phyloP scores from a whole-genome alignment of 768 basidiomycete genomes.

The Podaxis carcinomalis region DNA sequence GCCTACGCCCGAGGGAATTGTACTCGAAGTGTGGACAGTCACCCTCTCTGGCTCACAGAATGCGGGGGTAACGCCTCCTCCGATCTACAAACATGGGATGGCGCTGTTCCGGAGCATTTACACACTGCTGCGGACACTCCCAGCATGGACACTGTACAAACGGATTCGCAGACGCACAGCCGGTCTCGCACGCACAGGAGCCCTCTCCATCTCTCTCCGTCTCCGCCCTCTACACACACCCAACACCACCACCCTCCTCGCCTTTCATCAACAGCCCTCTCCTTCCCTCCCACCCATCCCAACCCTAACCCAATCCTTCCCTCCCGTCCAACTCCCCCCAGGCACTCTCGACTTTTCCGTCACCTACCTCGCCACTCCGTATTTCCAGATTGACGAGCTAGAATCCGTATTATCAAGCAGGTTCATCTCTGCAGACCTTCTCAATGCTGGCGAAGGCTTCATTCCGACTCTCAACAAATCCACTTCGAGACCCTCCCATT shows the following conservation, averaged over 20 bases:
- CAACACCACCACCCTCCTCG: slow-evolving; percentile 14
- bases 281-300: slow-evolving; percentile 25
- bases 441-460: slow-evolving; percentile 45
- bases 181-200: slow-evolving; percentile 28
- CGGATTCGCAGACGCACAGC: slow-evolving; percentile 46
- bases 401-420: slow-evolving; percentile 73
- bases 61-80: neutral
- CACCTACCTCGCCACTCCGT: slow-evolving; percentile 62
- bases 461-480: slow-evolving; percentile 66
- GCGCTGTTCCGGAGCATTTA: slow-evolving; percentile 75
- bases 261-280: slow-evolving; percentile 29
- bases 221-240: slow-evolving; percentile 19
- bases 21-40: slow-evolving; percentile 13
- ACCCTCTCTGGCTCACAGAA: slow-evolving; percentile 4
- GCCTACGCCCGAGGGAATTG: slow-evolving; percentile 61
- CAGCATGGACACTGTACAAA: slow-evolving; percentile 71
- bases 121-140: slow-evolving; percentile 68
- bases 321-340: slow-evolving; percentile 61
- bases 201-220: slow-evolving; percentile 32
- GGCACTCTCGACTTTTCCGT: slow-evolving; percentile 60
- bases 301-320: slow-evolving; percentile 56
- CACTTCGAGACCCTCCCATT: slow-evolving; percentile 22
- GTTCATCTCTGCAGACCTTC: slow-evolving; percentile 59
- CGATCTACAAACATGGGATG: slow-evolving; percentile 84
- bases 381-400: slow-evolving; percentile 72